Conservation (phyloP, 805 yeast genomes). For the Phaffomyces thermotolerans region DNA sequence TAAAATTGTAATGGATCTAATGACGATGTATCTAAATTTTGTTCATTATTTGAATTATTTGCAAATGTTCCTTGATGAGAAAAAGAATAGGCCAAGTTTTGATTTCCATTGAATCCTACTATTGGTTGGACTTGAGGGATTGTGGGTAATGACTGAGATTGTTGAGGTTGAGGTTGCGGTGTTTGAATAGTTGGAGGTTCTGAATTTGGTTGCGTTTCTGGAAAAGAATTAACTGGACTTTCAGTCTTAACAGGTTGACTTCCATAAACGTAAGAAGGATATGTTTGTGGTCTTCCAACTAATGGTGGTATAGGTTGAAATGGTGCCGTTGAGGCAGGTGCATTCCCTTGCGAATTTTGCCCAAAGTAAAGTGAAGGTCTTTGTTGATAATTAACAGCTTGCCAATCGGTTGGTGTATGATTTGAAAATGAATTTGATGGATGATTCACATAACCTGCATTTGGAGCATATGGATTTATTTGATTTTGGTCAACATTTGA, state of each 20-base stretch:
- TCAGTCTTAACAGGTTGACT: constrained; percentile 1
- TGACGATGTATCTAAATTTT: neutral
- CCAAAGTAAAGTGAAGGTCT: constrained; percentile 4
- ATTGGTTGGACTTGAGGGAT: neutral
- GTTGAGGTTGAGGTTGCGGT: neutral
- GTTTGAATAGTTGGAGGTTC: constrained; percentile 1
- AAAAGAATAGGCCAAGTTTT: neutral
- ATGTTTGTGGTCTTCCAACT: too few relatives aligned
- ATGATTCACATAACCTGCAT: neutral
- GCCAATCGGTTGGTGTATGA: constrained; percentile 8
- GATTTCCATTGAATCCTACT: too few relatives aligned
- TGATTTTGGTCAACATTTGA: constrained; percentile 8
- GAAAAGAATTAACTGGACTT: constrained; percentile 1
- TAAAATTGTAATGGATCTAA: constrained; percentile 9
- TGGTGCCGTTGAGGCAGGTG: neutral
- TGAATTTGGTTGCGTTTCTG: neutral
- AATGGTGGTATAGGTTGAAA: neutral
- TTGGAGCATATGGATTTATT: constrained; percentile 1
- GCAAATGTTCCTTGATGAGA: neutral
- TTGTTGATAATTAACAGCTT: constrained; percentile 5
- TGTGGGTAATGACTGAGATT: neutral
- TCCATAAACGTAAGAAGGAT: constrained; percentile 6
- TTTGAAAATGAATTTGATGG: constrained; percentile 1
- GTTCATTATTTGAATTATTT: too few relatives aligned
- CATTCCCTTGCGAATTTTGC: constrained; percentile 4